A percentile compares a stretch with the other conserved stretches of the same genome.
phyloP scores from a whole-genome alignment of 2,329 filamentous ascomycete genomes.

The Fusarium sp. region DNA sequence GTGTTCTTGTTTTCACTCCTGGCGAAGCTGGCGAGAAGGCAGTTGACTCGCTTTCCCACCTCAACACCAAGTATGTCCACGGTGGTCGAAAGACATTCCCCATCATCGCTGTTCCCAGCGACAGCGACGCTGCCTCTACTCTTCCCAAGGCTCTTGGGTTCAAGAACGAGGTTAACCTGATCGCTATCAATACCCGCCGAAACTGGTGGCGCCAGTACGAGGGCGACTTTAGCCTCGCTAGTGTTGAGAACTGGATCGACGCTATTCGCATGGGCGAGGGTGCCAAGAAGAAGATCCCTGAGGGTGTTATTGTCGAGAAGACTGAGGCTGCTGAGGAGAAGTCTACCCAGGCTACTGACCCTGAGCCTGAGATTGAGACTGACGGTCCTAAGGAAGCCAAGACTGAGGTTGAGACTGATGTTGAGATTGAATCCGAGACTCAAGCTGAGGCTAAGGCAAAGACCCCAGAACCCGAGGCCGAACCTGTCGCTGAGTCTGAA shows the following conservation, averaged over 20 bases:
- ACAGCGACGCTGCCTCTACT: slow-evolving; percentile 58
- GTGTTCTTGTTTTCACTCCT: slow-evolving; percentile 80
- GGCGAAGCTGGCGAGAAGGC: slow-evolving; percentile 65
- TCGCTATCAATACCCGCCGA: slow-evolving; percentile 87
- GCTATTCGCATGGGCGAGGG: slow-evolving; percentile 91
- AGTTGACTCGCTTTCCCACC: slow-evolving; percentile 74
- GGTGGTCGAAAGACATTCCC: slow-evolving; percentile 80
- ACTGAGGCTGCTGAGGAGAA: slow-evolving; percentile 12
- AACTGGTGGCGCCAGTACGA: slow-evolving; percentile 86
- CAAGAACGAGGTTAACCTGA: slow-evolving; percentile 71
- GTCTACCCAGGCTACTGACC: slow-evolving; percentile 41
- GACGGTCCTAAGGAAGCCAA: slow-evolving; percentile 44
- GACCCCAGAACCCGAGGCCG: slow-evolving; percentile 37
- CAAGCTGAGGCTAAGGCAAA: slow-evolving; percentile 28
- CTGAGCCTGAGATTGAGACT: slow-evolving; percentile 43
- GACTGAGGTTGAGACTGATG: slow-evolving; percentile 39
- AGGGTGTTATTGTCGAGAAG: slow-evolving; percentile 63
- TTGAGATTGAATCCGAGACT: slow-evolving; percentile 25
- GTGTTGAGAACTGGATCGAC: slow-evolving; percentile 89
- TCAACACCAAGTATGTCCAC: slow-evolving; percentile 79
- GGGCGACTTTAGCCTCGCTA: slow-evolving; percentile 68
- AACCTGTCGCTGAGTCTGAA: slow-evolving; percentile 37
- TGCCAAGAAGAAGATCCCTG: slow-evolving; percentile 79
- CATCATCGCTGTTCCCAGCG: slow-evolving; percentile 78
- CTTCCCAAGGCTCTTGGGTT: slow-evolving; percentile 66